Evolutionary conservation across 139 green algal species (phyloP), one percentile per base, ranked within the genome.

Genomic region (Bryopsis sp.): DNA sequence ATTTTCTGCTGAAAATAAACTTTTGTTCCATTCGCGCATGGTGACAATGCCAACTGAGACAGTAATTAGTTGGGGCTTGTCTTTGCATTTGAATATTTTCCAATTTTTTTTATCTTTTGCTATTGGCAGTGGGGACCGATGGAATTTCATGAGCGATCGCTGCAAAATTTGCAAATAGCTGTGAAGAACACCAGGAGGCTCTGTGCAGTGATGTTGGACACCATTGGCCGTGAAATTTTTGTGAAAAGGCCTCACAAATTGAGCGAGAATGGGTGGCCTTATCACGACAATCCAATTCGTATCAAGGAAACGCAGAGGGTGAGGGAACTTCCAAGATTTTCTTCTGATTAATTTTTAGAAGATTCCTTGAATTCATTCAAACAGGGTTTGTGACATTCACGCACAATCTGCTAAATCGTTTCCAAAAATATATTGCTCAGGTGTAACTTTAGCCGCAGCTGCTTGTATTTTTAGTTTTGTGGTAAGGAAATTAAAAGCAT

Each of bases 191-290:
- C 80, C 2, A 69, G 82, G 32, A 79, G 82, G 38, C 71, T 95
- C 47, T 95, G 87, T 54, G 85, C 86, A 11, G 88, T 91, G 24
- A 85, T 94, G 78, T 64, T 95, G 33, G 90, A 96, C 78, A 89
- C 82, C 5, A 73, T 93, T 39, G 89, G 89, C 1, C 77, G 89
- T 2, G 90, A 93, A 73, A 72, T 95, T 47, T 82, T 86, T 70
- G 76, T 92, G 58, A 68, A 79, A 7, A 73, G 86, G 28, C 72
- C 86, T 62, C 78, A 84, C 48, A 68, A 76, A 33, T 72, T 86
- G 35, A 84, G 89, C 46, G 81, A 89, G 61, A 76, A 80, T 24
- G 88, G 88, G 0, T 96, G 90, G 82, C 79, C 80, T 24, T 83
- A 89, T 33, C 79, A 89, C 48, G 71, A 57, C n/a, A n/a, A n/a